Base-by-base conservation (phyloP, 2,329 filamentous ascomycete species). In the Colletotrichum liaoningense region DNA sequence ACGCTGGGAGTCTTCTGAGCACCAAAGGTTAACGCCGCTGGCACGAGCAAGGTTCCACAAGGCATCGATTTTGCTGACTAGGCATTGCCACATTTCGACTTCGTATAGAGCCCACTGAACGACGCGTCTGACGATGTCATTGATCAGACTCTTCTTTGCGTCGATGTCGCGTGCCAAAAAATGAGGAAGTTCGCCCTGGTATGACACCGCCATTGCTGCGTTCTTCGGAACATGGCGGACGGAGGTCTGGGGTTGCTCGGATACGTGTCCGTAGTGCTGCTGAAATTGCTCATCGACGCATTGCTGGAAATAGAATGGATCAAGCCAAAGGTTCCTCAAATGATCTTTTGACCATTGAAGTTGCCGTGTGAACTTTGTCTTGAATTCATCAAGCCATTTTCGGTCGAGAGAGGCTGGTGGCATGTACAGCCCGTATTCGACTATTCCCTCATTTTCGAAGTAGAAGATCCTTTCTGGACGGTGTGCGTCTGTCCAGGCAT, bases 61-160 rank as follows among this genome's bases (percentile, higher is more conserved):
- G 12, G 5, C 46, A 11, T 14, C 7, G 5, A 72, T n/a, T 28
- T 68, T 63, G 4, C 38, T 19, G 11, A 35, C 8, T 4, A 68
- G n/a, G 28, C 49, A 68, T 22, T 57, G 35, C 64, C 52, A 63
- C 16, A 28, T 33, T 49, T 69, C 58, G 9, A 63, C 16, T 22
- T 72, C 14, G 7, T 57, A 63, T 6, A 63, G 5, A 28, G 64
- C 58, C 54, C 58, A 35, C 1, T 35, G 35, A 11, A 68, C 35
- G 1, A 59, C 42, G 14, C 67, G 66, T 46, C 70, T 49, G 28
- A 73, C 59, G 3, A 69, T 66, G 14, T 74, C 73, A 14, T 68
- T 71, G 28, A 63, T 46, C 16, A 74, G 6, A 8, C 30, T 28
- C 49, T 65, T 69, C 22, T 75, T 74, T 12, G 59, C 73, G 26